Evolutionary conservation across 148 eudicot genomes (phyloP).

Genomic region (Dysphania ambrosioides): DNA sequence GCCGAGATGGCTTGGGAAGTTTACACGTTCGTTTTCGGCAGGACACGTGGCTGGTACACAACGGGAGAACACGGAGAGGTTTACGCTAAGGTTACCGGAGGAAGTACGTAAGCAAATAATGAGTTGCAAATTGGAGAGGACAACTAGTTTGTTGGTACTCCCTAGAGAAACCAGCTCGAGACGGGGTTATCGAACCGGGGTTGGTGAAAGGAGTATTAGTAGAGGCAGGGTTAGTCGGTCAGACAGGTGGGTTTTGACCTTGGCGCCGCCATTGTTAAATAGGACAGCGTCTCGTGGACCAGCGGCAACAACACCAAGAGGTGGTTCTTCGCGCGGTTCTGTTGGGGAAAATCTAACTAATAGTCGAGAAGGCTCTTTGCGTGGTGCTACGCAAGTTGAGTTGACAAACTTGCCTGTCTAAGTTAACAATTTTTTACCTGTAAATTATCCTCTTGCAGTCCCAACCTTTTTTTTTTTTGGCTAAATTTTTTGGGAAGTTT

Average conservation of each 20-base stretch:
- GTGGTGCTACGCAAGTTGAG: constrained; percentile 17
- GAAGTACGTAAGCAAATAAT: constrained; percentile 39
- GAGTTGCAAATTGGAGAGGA: constrained; percentile 34
- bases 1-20: constrained; percentile 30
- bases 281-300: constrained; percentile 41
- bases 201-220: constrained; percentile 34
- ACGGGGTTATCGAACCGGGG: constrained; percentile 24
- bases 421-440: constrained; percentile 1
- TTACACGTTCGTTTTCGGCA: constrained; percentile 46
- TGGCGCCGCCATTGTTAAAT: constrained; percentile 49
- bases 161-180: constrained; percentile 26
- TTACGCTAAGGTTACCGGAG: constrained; percentile 35
- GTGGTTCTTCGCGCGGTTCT: constrained; percentile 28
- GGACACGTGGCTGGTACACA: constrained; percentile 44
- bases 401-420: constrained; percentile 14
- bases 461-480: neutral
- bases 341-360: constrained; percentile 6
- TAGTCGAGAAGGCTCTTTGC: constrained; percentile 23
- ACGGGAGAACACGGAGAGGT: constrained; percentile 42
- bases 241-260: constrained; percentile 51
- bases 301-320: constrained; percentile 20
- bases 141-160: constrained; percentile 33
- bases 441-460: neutral
- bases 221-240: constrained; percentile 35
- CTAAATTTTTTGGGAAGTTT: too few species aligned